Base-by-base conservation (phyloP, 1,284 basidiomycete genomes). In the Cutaneotrichosporon dermatis region DNA sequence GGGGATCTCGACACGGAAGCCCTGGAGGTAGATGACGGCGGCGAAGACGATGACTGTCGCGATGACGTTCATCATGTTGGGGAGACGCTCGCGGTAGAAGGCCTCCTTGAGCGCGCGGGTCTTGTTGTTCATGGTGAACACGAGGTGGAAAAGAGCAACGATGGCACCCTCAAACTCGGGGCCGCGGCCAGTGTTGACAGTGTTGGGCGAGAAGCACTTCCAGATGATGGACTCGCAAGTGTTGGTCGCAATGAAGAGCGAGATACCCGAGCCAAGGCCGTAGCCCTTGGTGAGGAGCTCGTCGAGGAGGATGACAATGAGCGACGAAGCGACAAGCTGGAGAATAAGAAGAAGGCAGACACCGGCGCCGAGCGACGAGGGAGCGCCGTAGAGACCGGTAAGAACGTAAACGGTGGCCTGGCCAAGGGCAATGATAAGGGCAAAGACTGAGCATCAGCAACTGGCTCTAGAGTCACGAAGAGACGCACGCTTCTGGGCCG, bases 41-140 rank as follows among this genome's bases (percentile, higher is more conserved):
- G 90, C 92, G 75, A 98, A 98, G 64, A 99, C 89, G 69, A 87
- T 82, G 52, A 90, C 84, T 15, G 95, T 99, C 4, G 93, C 90
- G 70, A 99, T 83, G 69, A 99, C 83, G 82, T 96, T 98, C 92
- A 96, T 97, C 75, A 98, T 84, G 79, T 99, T 99, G 48, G 95
- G 96, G 51, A 99, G 85, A 64, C 94, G 84, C 70, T 98, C 94
- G 66, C 95, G 84, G 89, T 92, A 98, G 84, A 99, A 96, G 0
- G 95, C 96, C 82, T 98, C 95, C 68, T 94, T 90, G 57, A 99
- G 85, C 0, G 95, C 95, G 62, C 95, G 89, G 54, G 91, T 88
- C 82, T 98, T 99, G 84, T 98, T 92, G 79, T 96, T 90, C 92
- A 92, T 96, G 15, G 95, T 97, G 82, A 99, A 96, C 63, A 98